Base-by-base conservation (phyloP, 192 early-diverging fungal genomes). In the Fimicolochytrium jonesii region DNA sequence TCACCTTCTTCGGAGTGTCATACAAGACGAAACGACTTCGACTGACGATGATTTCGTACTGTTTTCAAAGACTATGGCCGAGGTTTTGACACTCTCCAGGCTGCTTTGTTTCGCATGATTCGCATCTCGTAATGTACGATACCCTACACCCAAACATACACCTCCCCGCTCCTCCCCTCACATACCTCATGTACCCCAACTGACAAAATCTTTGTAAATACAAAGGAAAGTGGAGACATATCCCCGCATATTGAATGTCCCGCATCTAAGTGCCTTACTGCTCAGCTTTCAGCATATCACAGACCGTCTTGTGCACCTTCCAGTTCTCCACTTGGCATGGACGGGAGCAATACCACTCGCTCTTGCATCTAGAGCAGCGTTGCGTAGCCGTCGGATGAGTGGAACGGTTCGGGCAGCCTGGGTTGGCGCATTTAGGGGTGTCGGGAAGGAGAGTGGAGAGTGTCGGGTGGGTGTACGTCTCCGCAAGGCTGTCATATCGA, bases 271-370 rank as follows among this genome's bases (percentile, higher is more conserved):
- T n/a, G n/a, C n/a, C n/a, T n/a, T n/a, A n/a, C 25, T n/a, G 18
- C n/a, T n/a, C 63, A 13, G 57, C 60, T 4, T 23, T 30, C 18
- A 62, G 46, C 33, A 62, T 51, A 11, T 62, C 47, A 31, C 60
- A 62, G 5, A 50, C 37, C 17, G n/a, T n/a, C 23, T 62, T 62
- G 39, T 62, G 60, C n/a, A 15, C 33, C 45, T 51, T 51, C 60
- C 60, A 62, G 23, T 50, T 30, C 33, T 52, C 45, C 15, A 62
- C 60, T 23, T 62, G 60, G 18, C 60, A 62, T 17, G 60, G 47
- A 7, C 64, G 51, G 61, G 67, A 45, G 58, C 80, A 82, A 59
- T 82, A 82, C 80, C 80, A 82, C 31, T 82, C 80, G 26, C 20
- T 61, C 43, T 76, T 75, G 52, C 80, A 82, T 33, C 68, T 33